Evolutionary conservation across 345 rosid genomes (phyloP), one percentile per base, ranked within the genome.

Genomic region (Acer negundo): DNA sequence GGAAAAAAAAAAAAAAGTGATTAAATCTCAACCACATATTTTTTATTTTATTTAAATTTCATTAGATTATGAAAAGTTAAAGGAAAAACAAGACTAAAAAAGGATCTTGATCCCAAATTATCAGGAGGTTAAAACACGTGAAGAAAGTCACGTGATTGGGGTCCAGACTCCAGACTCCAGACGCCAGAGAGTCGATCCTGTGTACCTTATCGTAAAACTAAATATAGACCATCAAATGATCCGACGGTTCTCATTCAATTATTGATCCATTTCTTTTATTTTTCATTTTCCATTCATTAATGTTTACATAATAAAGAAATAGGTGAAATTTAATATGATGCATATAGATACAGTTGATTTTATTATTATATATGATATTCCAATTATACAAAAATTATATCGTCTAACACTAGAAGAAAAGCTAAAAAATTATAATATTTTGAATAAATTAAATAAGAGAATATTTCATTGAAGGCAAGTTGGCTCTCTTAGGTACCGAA

Each of bases 61-160:
- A n/a, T n/a, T n/a, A n/a, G n/a, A n/a, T n/a, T n/a, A n/a, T n/a
- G n/a, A n/a, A n/a, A n/a, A n/a, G n/a, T n/a, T n/a, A n/a, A n/a
- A n/a, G n/a, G n/a, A n/a, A n/a, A n/a, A n/a, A n/a, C n/a, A n/a
- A n/a, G n/a, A n/a, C n/a, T n/a, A n/a, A n/a, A n/a, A n/a, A n/a
- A n/a, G n/a, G n/a, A n/a, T n/a, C n/a, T n/a, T n/a, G n/a, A n/a
- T n/a, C n/a, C n/a, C n/a, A n/a, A n/a, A n/a, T n/a, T n/a, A n/a
- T n/a, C n/a, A 35, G 6, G 38, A 19, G 79, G 84, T 77, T 73
- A 62, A 62, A 24, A 70, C 66, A 68, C 12, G 51, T 16, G 38
- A 35, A 35, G 42, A 17, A 16, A 8, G 49, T 66, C 80, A 75
- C 80, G 80, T 80, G 84, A 67, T 16, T 23, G 62, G 71, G 35